Evolutionary conservation across 2,329 filamentous ascomycete species (phyloP).

Genomic region (Daldinia sp.): DNA sequence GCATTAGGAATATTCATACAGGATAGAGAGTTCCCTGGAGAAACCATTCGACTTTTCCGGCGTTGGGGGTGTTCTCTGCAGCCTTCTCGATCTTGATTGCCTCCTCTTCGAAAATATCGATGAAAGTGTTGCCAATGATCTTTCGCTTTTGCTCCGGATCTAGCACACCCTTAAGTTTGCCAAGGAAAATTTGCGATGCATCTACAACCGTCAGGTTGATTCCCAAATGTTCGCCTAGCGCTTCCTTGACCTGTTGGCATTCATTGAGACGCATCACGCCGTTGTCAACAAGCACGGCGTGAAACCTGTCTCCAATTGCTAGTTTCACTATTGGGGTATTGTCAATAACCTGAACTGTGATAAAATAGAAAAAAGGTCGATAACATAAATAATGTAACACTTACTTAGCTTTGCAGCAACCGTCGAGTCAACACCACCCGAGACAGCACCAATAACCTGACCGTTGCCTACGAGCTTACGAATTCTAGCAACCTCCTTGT

Average conservation of each 20-base stretch:
- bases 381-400: not conserved
- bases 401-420: conserved; percentile 79
- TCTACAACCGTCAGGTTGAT: conserved; percentile 93
- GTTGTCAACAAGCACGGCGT: conserved; percentile 74
- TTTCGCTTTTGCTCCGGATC: conserved; percentile 91
- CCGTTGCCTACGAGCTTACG: conserved; percentile 81
- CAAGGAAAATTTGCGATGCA: conserved; percentile 79
- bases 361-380: not conserved
- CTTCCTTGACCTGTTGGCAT: conserved; percentile 81
- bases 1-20: conserved; percentile 52
- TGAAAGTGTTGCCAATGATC: conserved; percentile 83
- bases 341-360: not conserved
- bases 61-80: conserved; percentile 70
- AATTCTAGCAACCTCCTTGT: conserved; percentile 83
- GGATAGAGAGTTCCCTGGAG: conserved; percentile 87
- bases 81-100: conserved; percentile 73
- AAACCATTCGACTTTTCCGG: conserved; percentile 85
- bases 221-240: conserved; percentile 78
- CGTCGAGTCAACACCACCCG: conserved; percentile 84
- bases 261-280: conserved; percentile 88
- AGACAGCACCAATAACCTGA: conserved; percentile 68
- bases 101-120: conserved; percentile 84
- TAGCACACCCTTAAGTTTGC: conserved; percentile 74
- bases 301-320: conserved; percentile 81
- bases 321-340: conserved; percentile 63